Evolutionary conservation across 768 basidiomycete genomes (phyloP).

Genomic region (Leccinum longicurvipes): DNA sequence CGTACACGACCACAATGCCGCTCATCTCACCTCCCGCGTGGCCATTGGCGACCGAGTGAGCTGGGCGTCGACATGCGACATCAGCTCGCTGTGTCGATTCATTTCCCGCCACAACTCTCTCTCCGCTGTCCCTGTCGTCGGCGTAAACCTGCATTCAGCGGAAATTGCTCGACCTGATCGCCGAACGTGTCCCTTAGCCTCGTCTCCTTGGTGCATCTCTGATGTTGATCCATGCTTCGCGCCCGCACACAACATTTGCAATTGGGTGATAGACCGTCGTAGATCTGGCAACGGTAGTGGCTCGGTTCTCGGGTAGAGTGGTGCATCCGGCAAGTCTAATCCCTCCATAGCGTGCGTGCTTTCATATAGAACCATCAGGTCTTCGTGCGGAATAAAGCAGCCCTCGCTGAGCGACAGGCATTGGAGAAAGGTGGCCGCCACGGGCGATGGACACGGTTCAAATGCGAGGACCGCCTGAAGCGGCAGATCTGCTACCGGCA

Average conservation of each 20-base stretch:
- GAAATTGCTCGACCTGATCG: slow-evolving; percentile 33
- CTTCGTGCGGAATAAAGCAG: slow-evolving; percentile 39
- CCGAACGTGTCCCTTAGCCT: slow-evolving; percentile 29
- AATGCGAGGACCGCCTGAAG: slow-evolving; percentile 72
- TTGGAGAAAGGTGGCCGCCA: slow-evolving; percentile 69
- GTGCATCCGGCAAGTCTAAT: slow-evolving; percentile 32
- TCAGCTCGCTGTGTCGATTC: slow-evolving; percentile 37
- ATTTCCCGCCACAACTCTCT: slow-evolving; percentile 27
- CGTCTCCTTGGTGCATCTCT: slow-evolving; percentile 27
- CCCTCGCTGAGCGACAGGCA: slow-evolving; percentile 59
- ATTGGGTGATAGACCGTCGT: slow-evolving; percentile 55
- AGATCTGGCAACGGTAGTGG: slow-evolving; percentile 49
- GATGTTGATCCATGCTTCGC: slow-evolving; percentile 30
- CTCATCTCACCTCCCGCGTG: slow-evolving; percentile 39
- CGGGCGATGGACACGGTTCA: slow-evolving; percentile 47
- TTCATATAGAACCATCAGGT: slow-evolving; percentile 47
- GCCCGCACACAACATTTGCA: slow-evolving; percentile 52
- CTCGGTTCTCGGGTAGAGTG: slow-evolving; percentile 33
- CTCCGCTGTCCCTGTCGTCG: slow-evolving; percentile 13
- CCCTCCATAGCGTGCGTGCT: slow-evolving; percentile 24
- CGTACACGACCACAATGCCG: not conserved
- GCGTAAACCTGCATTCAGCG: slow-evolving; percentile 26
- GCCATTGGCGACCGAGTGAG: slow-evolving; percentile 37
- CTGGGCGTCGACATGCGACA: slow-evolving; percentile 56
- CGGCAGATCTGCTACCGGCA: slow-evolving; percentile 74